Base-by-base conservation (phyloP, 176 grass and related monocot species). In the Zoysia pacifica region DNA sequence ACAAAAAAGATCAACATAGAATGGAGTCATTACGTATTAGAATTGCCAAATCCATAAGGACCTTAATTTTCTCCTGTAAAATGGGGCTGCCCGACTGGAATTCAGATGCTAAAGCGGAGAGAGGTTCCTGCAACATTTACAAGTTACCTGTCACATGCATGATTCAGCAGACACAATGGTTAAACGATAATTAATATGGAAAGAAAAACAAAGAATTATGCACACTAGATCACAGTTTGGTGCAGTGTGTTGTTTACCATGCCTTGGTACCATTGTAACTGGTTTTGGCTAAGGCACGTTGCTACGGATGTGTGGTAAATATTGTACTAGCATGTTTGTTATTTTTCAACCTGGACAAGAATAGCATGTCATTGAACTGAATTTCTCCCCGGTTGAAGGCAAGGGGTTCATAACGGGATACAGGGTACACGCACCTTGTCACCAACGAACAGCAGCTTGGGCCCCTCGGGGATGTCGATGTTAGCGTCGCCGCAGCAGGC, bases 61-160 rank as follows among this genome's bases (percentile, higher is more conserved):
- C 96, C 96, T 95, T 93, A 75, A 93, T 93, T 93, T 95, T 99
- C 82, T 95, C 88, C 72, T 91, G 90, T 76, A 99, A 82, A 78
- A 99, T 95, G 38, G 90, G 83, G 74, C 90, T 97, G 81, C 86
- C 96, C 59, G 88, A 89, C 77, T 99, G 84, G 83, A 87, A 95
- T 68, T 99, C 90, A 38, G 82, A 88, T 72, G 90, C 96, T 76
- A 95, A 99, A 69, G 88, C 35, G 65, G 96, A 95, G 69, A 99
- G 90, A 82, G 93, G 93, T 84, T 99, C 96, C 96, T 99, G 82
- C 71, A 82, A 47, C 61, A 83, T 87, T 64, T 60, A 71, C 35
- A 81, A 80, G 73, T 62, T 73, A 35, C 58, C 7, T 11, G 3
- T 62, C 59, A 62, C 9, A 11, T 61, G 36, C 9, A 36, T 62